Base-by-base conservation (phyloP, 2,329 filamentous ascomycete genomes). In the Phaeoacremonium minimum region DNA sequence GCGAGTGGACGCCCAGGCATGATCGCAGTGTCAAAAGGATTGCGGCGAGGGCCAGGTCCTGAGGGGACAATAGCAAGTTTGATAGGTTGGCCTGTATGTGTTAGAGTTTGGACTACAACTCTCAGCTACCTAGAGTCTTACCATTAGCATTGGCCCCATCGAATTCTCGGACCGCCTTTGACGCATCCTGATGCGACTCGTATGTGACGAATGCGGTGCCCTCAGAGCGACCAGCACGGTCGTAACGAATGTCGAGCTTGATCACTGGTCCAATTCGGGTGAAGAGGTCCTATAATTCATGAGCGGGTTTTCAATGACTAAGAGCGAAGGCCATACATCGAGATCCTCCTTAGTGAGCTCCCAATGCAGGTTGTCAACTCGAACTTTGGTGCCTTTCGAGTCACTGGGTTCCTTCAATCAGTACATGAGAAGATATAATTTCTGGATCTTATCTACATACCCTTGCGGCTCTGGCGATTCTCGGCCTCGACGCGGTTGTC, bases 141-240 rank as follows among this genome's bases (percentile, higher is more conserved):
- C 83, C 85, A 50, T 93, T 90, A 39, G 90, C 90, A 56, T 95
- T 95, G 45, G 89, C 89, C 38, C 87, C 87, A 55, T 96, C 83
- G 54, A 85, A 96, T 50, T 95, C 84, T 36, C 70, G 72, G 37
- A 95, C 75, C 3, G 90, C 90, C 31, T 76, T 71, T 49, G 74
- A 67, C 8, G 90, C 90, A 58, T 95, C 85, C 32, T 77, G 72
- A 33, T 75, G 65, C 37, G 67, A 70, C 47, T 82, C 75, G 63
- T 94, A 95, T 7, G 84, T 90, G 33, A 96, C 85, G 52, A 80
- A 93, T 6, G 89, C 90, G 26, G 83, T 74, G 38, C 90, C 90
- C 52, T 90, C 83, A 3, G 88, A 95, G 52, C 90, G 86, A 38
- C 90, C 90, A 41, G 87, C 85, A 49, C 89, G 84, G 61, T 96